Evolutionary conservation across 768 basidiomycete species (phyloP), one percentile per base, ranked within the genome.

Genomic region (Paxillus ammoniavirescens): DNA sequence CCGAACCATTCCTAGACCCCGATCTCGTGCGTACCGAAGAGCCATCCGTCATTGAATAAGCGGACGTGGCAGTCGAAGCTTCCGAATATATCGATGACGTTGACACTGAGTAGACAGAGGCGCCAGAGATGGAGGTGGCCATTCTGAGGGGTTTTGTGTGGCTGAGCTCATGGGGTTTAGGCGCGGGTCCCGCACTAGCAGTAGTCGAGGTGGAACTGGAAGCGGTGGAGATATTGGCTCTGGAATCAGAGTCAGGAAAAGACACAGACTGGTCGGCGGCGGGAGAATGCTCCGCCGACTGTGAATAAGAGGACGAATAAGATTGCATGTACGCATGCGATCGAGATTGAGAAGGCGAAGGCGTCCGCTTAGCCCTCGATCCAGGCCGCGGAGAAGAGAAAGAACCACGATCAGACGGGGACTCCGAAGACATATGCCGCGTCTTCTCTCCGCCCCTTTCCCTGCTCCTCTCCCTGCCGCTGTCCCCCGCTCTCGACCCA

Each of bases 1-100:
- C 14, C 15, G 46, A 47, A 10, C 5, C 35, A 49, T 4, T 30
- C 28, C 28, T 30, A 30, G 28, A 30, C 28, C 8, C 28, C 8
- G 28, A 8, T 30, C 28, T 28, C 15, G 51, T 10, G 21, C 21
- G 21, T 18, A 44, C 26, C 14, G 49, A 58, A 40, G 47, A 26
- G 21, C 21, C 31, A 42, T 59, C 55, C 12, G 56, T 30, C 17
- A 49, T 38, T 42, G 65, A 67, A 17, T 37, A 61, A 2, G 35
- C 56, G 0, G 66, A 65, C 5, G 65, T 65, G 3, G 61, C 65
- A 6, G 61, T 68, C 31, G 68, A 67, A 5, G 63, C 61, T 33
- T 63, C 66, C 30, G 66, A 68, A 18, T 65, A 66, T 1, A 65
- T 13, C 6, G 68, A 21, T 21, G 21, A 21, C 21, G 21, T 21